Evolutionary conservation across 345 rosid species (phyloP).

Genomic region (Boechera retrofracta): DNA sequence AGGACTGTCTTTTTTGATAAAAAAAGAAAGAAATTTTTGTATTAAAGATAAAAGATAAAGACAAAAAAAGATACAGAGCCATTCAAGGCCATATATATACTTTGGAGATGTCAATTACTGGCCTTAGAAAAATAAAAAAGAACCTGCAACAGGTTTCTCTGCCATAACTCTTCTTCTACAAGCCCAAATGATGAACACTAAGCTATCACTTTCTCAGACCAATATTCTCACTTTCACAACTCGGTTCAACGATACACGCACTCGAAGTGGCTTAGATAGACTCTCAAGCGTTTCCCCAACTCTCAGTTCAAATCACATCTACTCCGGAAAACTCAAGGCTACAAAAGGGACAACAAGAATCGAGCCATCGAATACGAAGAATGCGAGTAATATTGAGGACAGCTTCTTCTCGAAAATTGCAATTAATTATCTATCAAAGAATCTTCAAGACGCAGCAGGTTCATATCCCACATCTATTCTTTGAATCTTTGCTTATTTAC

Average conservation of each 20-base stretch:
- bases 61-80: background rate
- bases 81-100: conserved; percentile 28
- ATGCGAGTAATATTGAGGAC: conserved; percentile 50
- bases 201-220: conserved; percentile 33
- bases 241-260: background rate
- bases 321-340: conserved; percentile 24
- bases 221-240: conserved; percentile 11
- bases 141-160: conserved; percentile 35
- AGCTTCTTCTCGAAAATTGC: conserved; percentile 63
- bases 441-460: conserved; percentile 69
- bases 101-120: conserved; percentile 5
- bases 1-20: background rate
- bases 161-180: conserved; percentile 26
- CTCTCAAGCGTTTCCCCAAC: conserved; percentile 44
- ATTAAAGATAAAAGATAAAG: background rate
- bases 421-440: conserved; percentile 57
- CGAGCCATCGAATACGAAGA: conserved; percentile 29
- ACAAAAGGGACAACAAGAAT: conserved; percentile 29
- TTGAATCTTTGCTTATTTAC: background rate
- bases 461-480: conserved; percentile 1
- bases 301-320: conserved; percentile 41
- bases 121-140: conserved; percentile 31
- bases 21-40: background rate
- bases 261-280: conserved; percentile 10
- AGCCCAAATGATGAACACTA: conserved; percentile 41